A percentile compares a stretch with the other conserved stretches of the same genome.
phyloP scores from a whole-genome alignment of 192 early-diverging fungal genomes.

The Spizellomyces sp. region DNA sequence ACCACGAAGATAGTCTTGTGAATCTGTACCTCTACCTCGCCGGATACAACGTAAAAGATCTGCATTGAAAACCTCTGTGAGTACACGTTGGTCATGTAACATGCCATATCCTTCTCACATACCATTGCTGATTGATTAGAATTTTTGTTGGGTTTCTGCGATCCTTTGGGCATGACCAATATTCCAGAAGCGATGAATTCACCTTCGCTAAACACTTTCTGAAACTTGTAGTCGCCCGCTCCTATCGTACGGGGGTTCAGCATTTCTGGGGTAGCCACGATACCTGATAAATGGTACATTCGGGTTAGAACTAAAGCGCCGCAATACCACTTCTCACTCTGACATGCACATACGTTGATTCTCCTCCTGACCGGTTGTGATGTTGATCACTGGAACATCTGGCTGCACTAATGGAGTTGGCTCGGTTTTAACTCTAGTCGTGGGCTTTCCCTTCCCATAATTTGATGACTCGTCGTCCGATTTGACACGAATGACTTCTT shows the following conservation, averaged over 20 bases:
- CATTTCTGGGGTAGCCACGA: constrained; percentile 47
- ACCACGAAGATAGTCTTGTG: constrained; percentile 51
- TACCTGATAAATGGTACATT: constrained; percentile 18
- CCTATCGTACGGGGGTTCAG: constrained; percentile 30
- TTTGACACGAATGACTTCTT: constrained; percentile 33
- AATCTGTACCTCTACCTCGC: constrained; percentile 44
- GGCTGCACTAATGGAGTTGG: constrained; percentile 19
- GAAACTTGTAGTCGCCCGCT: constrained; percentile 47
- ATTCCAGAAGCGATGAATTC: constrained; percentile 52
- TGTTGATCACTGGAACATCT: constrained; percentile 41
- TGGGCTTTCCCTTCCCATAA: not conserved
- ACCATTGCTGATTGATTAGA: constrained; percentile 51
- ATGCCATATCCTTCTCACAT: constrained; percentile 6
- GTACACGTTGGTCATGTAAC: not conserved
- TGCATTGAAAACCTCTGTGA: constrained; percentile 6
- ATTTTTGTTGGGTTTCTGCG: constrained; percentile 53
- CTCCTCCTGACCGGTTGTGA: constrained; percentile 33
- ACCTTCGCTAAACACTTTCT: constrained; percentile 59
- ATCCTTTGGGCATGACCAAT: constrained; percentile 53
- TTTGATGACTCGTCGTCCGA: constrained; percentile 22
- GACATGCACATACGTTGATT: constrained; percentile 26
- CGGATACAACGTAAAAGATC: constrained; percentile 49
- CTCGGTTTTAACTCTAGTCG: constrained; percentile 25
- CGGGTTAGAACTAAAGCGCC: not conserved
- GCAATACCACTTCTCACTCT: not conserved